Conservation (phyloP, 108 stramenopile genomes). For the Nitzschia sp. region DNA sequence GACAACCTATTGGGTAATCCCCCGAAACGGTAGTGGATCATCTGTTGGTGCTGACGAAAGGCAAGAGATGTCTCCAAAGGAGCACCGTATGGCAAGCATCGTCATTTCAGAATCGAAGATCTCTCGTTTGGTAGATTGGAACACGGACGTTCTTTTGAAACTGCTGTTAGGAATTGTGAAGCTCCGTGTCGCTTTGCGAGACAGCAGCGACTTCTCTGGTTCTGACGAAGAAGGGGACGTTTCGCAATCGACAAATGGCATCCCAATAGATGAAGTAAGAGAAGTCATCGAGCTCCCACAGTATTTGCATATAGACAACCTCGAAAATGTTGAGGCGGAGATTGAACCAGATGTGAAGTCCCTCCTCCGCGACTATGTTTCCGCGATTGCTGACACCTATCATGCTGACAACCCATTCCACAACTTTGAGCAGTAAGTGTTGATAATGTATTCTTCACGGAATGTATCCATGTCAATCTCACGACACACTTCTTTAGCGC, state of each 20-base stretch:
- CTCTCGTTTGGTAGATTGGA: background rate
- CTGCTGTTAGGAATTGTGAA: background rate
- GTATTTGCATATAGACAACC: conserved; percentile 5
- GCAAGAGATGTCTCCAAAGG: background rate
- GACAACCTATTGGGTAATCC: conserved; percentile 1
- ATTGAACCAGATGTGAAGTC: conserved; percentile 7
- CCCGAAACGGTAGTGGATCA: background rate
- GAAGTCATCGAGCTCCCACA: conserved; percentile 38
- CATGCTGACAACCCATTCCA: conserved; percentile 33
- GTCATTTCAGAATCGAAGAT: background rate
- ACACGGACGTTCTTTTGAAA: background rate
- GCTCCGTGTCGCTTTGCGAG: background rate
- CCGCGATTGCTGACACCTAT: conserved; percentile 19
- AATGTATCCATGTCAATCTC: background rate
- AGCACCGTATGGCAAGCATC: background rate
- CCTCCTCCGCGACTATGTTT: conserved; percentile 27
- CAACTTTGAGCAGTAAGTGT: conserved; percentile 48
- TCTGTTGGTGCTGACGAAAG: background rate
- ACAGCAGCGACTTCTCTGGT: background rate
- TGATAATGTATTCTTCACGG: background rate
- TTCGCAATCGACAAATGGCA: background rate
- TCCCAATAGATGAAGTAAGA: conserved; percentile 33
- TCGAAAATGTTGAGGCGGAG: background rate
- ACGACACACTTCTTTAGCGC: background rate
- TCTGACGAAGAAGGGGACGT: background rate